Base-by-base conservation (phyloP, 768 basidiomycete genomes). In the Naganishia antarctica region DNA sequence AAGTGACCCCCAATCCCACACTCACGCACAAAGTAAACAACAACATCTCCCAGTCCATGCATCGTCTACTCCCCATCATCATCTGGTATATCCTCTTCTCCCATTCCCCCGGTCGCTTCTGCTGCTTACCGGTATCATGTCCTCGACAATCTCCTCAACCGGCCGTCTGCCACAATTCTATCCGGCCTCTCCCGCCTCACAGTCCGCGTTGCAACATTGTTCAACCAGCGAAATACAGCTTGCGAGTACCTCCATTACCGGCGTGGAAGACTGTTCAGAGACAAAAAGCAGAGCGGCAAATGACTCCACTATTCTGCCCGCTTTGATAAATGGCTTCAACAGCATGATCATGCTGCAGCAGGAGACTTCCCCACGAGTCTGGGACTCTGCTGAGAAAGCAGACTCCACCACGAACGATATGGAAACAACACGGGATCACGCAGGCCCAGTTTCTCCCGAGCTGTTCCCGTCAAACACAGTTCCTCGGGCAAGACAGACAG, bases 211-310 rank as follows among this genome's bases (percentile, higher is more conserved):
- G 23, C 53, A 57, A 40, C 53, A 57, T 34, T 57, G 53, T 26
- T 57, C 53, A 13, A 57, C 53, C 7, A 57, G n/a, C 32, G 53
- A 57, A 16, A 57, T 57, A 11, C 53, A 57, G 26, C 53, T 57
- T 21, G 53, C 53, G 15, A 57, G 53, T 26, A 57, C 53, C 21
- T 57, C 53, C 13, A 40, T 57, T 18, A 25, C 53, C 34, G 53
- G 53, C 23, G n/a, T 57, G 5, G 53, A 40, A 21, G 53, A 34
- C 15, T 7, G 34, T 37, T 37, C 34, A 37, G 23, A 16, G 9
- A 25, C 26, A 3, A 23, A 25, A 16, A 34, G 40, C 2, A 23
- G 6, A 23, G 1, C 15, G 37, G 26, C 28, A 9, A 25, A 34
- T 23, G 11, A 37, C 6, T 57, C 53, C 1, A 26, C 53, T 21